Conservation (phyloP, 192 early-diverging fungal genomes). For the Gamsiella multidivaricata region DNA sequence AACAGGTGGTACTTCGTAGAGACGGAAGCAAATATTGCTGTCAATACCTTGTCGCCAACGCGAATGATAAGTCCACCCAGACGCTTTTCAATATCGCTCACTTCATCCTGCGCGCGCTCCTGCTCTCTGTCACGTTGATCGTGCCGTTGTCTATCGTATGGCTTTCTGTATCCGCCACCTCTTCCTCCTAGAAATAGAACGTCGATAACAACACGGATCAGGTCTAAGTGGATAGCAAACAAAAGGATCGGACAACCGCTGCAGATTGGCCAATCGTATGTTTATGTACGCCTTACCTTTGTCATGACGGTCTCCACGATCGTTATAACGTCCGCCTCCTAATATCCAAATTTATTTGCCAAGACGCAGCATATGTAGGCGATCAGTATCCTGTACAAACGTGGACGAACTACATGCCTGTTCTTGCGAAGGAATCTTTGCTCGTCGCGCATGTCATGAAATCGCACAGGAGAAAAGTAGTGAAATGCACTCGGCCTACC, state of each 20-base stretch:
- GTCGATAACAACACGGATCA: no score
- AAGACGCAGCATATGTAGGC: no score
- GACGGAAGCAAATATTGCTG: neutral
- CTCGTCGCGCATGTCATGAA: neutral
- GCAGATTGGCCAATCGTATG: no score
- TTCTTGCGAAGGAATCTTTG: neutral
- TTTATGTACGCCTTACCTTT: no score
- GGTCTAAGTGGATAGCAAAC: no score
- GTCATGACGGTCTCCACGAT: neutral
- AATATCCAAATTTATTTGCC: no score
- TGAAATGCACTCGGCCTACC: slow-evolving; percentile 3
- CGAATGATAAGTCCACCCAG: slow-evolving; percentile 78
- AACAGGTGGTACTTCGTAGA: no score
- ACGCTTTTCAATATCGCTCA: slow-evolving; percentile 72
- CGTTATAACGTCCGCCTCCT: no score
- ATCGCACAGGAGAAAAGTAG: no score
- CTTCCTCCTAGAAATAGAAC: neutral
- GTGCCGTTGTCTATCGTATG: slow-evolving; percentile 38
- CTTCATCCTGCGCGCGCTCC: slow-evolving; percentile 56
- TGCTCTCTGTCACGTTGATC: slow-evolving; percentile 44
- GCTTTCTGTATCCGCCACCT: slow-evolving; percentile 32
- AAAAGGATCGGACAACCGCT: no score
- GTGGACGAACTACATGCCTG: no score
- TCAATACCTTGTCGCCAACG: slow-evolving; percentile 74
- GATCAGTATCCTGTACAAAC: no score